Percentiles rank a stretch among this genome's conserved stretches.
Evolutionary conservation across 1,284 basidiomycete genomes (phyloP).

Genomic region (Xerocomus nothofagi): DNA sequence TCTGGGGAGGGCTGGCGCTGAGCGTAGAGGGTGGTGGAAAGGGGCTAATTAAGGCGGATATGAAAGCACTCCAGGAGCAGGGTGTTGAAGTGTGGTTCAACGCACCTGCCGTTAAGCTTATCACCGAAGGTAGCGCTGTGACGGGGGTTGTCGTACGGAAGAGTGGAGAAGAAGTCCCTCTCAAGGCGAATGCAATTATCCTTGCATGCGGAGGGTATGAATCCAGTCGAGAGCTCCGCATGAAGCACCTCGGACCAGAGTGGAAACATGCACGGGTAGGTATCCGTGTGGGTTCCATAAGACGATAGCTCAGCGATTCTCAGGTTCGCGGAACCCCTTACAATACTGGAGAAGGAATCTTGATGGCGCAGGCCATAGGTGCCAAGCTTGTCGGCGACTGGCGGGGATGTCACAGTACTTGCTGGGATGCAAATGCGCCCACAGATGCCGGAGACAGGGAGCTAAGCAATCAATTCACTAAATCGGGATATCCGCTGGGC

Average conservation of each 20-base stretch:
- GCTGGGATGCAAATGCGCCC: slow-evolving; percentile 67
- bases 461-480: slow-evolving; percentile 68
- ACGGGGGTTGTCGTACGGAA: slow-evolving; percentile 46
- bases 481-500: slow-evolving; percentile 69
- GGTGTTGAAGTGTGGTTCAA: slow-evolving; percentile 59
- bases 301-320: slow-evolving; percentile 6
- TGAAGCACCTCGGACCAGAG: slow-evolving; percentile 50
- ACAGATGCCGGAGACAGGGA: slow-evolving; percentile 50
- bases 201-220: slow-evolving; percentile 69
- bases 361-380: slow-evolving; percentile 50
- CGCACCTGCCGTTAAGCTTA: slow-evolving; percentile 46
- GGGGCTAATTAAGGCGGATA: slow-evolving; percentile 61
- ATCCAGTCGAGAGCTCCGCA: slow-evolving; percentile 50
- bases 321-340: slow-evolving; percentile 70
- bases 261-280: slow-evolving; percentile 59
- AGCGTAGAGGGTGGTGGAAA: slow-evolving; percentile 63
- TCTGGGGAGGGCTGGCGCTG: slow-evolving; percentile 68
- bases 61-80: slow-evolving; percentile 46
- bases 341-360: slow-evolving; percentile 63
- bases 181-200: slow-evolving; percentile 48
- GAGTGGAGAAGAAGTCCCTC: slow-evolving; percentile 35
- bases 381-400: slow-evolving; percentile 61
- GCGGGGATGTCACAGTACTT: slow-evolving; percentile 64
- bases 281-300: slow-evolving; percentile 1
- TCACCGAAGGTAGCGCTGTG: slow-evolving; percentile 41